Evolutionary conservation across 768 basidiomycete species (phyloP).

Genomic region (Udeniomyces megalosporus): DNA sequence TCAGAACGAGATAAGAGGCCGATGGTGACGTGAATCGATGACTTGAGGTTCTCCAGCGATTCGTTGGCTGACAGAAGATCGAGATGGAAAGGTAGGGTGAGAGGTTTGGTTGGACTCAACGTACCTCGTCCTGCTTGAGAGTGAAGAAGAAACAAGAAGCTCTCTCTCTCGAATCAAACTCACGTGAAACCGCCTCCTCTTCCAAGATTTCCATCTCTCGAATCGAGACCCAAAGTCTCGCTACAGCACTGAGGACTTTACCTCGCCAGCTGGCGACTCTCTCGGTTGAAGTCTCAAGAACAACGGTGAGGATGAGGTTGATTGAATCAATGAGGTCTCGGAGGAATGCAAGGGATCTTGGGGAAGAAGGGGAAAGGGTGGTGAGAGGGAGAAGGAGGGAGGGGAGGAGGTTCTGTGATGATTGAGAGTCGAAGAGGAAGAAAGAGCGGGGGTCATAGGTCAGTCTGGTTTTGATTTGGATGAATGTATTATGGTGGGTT

Average conservation of each 20-base stretch:
- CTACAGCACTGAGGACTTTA: background rate
- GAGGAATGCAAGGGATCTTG: background rate
- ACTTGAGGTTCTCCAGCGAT: too few relatives aligned
- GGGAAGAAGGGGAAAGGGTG: background rate
- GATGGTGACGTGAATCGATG: too few relatives aligned
- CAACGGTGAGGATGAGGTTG: background rate
- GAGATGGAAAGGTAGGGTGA: too few relatives aligned
- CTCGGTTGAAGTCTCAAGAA: background rate
- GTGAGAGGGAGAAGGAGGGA: conserved; percentile 1
- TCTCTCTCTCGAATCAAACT: background rate
- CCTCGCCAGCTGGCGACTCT: conserved; percentile 7
- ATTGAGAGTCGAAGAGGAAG: background rate
- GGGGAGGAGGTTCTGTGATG: background rate
- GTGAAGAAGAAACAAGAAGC: too few relatives aligned
- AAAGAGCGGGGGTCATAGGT: background rate
- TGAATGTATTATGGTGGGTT: background rate
- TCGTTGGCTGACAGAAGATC: too few relatives aligned
- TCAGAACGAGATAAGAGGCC: too few relatives aligned
- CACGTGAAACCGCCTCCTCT: background rate
- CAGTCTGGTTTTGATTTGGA: background rate
- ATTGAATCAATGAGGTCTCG: background rate
- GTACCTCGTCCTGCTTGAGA: too few relatives aligned
- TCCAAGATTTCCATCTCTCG: conserved; percentile 3
- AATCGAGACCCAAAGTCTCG: conserved; percentile 8
- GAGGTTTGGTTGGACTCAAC: too few relatives aligned